Base-by-base conservation (phyloP, 768 basidiomycete species). In the Amanita jacksonii region DNA sequence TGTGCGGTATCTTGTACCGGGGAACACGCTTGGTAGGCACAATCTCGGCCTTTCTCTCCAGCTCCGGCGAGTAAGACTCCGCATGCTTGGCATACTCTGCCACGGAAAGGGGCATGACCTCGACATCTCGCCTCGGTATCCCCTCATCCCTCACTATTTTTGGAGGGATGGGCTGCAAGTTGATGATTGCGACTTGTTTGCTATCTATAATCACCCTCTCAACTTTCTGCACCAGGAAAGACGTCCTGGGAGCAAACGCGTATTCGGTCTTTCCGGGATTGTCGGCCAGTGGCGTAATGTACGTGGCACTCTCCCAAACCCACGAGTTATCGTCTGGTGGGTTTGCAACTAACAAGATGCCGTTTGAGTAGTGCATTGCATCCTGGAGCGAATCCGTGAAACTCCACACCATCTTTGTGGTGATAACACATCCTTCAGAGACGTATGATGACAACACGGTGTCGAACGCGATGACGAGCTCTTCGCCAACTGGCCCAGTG, bases 381-480 rank as follows among this genome's bases (percentile, higher is more conserved):
- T 48, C 36, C 22, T 49, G 9, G 24, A 35, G 9, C 19, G 5
- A 16, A 8, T 49, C 48, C 16, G 48, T 40, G 45, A 49, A 49
- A 32, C 48, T 49, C 36, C 47, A 49, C 13, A 47, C 23, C 45
- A 48, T 47, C 47, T 49, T 49, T 9, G 48, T 49, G 13, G 48
- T 48, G 19, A 49, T 38, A 9, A 24, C 15, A 4, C 35, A 16
- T 6, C 46, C 46, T 13, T n/a, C 16, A 8, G 25, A 32, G 9
- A 41, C 19, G 19, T 33, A 43, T 13, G 33, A 18, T 20, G 33
- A 30, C n/a, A 30, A 12, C 2, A 34, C 31, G 12, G 47, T 18
- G 30, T 28, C 36, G n/a, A 38, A 22, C 19, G 6, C 36, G 6
- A 38, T 38, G 8, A 18, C 3, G 8, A 38, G 20, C 2, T 18